Evolutionary conservation across 257 asterid species (phyloP), one percentile per base, ranked within the genome.

Genomic region (Mentha longifolia): DNA sequence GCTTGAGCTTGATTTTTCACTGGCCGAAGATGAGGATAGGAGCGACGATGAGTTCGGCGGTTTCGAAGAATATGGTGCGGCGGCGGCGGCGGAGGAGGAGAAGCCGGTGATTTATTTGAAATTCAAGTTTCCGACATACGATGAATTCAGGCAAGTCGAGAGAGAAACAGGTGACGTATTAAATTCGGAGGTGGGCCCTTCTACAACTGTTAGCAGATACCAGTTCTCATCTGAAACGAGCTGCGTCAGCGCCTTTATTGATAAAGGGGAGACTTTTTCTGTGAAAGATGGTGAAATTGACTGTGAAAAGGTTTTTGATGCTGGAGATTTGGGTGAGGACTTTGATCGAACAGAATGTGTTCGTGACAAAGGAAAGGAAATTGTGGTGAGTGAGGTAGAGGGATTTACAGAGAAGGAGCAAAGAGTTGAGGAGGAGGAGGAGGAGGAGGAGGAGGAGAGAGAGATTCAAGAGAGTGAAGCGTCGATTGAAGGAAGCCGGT

Each of bases 51-150:
- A 70, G 19, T 41, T 64, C 51, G 50, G 28, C 14, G 75, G 64
- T 11, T 71, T 59, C 56, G 82, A 77, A 54, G 73, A 60, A 1
- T 41, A 7, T 8, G 46, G 13, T 8, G n/a, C n/a, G n/a, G 11
- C 10, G 30, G 79, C 59, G 6, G 79, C 1, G 0, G 76, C 1
- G 3, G 82, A 77, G 47, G 84, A 73, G 31, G 79, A 81, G 61
- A 64, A 81, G 61, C 10, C 59, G 33, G 95, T 79, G 79, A 65
- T 62, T 0, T 73, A 70, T 75, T 78, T 93, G 61, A 68, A 70
- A 20, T 93, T 93, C 74, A 85, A 77, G 75, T 91, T 89, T 62
- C 96, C 91, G 22, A 75, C 85, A 0, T 91, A 77, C 67, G 93
- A 89, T 47, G 96, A 94, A 67, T 89, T 89, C 46, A 71, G 80